A percentile compares a stretch with the other conserved stretches of the same genome.
Evolutionary conservation across 75 land plant genomes (phyloP).

Genomic region (Selaginella moellendorffii): DNA sequence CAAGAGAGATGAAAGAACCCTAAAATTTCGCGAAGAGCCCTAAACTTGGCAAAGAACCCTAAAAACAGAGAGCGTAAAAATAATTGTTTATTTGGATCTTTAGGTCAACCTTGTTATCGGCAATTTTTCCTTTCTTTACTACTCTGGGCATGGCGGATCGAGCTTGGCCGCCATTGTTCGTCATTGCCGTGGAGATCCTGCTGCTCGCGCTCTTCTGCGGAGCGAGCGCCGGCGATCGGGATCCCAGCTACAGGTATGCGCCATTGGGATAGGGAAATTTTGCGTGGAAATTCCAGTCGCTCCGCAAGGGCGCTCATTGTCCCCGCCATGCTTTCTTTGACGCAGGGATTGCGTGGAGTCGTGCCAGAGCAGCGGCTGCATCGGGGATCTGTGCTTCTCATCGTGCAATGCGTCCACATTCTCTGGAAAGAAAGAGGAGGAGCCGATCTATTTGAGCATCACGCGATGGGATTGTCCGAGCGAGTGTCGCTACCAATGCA

Average conservation of each 20-base stretch:
- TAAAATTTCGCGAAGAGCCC: too few relatives aligned
- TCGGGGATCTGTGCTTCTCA: slow-evolving; percentile 46
- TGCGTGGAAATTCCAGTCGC: not conserved
- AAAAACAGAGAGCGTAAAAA: too few relatives aligned
- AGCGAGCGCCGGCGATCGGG: not conserved
- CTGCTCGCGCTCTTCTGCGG: not conserved
- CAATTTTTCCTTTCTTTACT: too few relatives aligned
- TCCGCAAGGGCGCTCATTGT: not conserved
- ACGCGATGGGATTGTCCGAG: slow-evolving; percentile 80
- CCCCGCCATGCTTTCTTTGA: not conserved
- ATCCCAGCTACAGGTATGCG: not conserved
- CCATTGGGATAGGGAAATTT: not conserved
- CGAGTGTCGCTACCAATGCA: slow-evolving; percentile 81
- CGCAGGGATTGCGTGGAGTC: slow-evolving; percentile 53
- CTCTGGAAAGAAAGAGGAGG: slow-evolving; percentile 42
- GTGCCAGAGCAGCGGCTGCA: slow-evolving; percentile 69
- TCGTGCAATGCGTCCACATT: slow-evolving; percentile 42
- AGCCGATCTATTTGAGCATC: slow-evolving; percentile 55
- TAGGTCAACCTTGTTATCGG: too few relatives aligned
- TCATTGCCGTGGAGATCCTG: not conserved
- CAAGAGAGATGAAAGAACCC: too few relatives aligned
- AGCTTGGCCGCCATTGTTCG: not conserved
- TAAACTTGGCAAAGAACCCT: too few relatives aligned
- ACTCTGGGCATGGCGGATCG: not conserved
- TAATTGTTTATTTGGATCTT: too few relatives aligned